Conservation (phyloP, 2,329 filamentous ascomycete species). For the Triangularia setosa region DNA sequence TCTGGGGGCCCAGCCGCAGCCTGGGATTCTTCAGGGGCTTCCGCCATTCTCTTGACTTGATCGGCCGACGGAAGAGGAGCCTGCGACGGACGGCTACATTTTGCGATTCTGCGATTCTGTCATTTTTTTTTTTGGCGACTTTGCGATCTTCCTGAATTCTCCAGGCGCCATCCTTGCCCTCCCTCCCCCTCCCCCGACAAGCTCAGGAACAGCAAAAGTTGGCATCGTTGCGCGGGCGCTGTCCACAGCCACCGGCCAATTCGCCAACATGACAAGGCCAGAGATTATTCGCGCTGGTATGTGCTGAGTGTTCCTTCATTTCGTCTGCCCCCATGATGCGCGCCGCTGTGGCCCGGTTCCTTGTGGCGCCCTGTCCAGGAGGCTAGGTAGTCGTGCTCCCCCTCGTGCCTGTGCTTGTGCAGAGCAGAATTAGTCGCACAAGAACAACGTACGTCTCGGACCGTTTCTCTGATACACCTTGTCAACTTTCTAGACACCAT, state of each 20-base stretch:
- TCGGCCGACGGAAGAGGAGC: background rate
- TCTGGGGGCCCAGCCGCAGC: conserved; percentile 14
- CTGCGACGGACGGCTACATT: conserved; percentile 8
- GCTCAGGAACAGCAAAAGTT: conserved; percentile 9
- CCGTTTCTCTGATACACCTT: conserved; percentile 27
- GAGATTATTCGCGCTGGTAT: conserved; percentile 58
- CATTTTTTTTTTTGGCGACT: background rate
- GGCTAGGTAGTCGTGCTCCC: conserved; percentile 5
- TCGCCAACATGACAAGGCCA: conserved; percentile 53
- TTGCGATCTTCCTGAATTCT: background rate
- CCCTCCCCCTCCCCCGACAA: background rate
- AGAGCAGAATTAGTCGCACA: background rate
- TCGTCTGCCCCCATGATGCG: conserved; percentile 22
- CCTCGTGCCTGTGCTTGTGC: background rate
- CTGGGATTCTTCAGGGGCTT: conserved; percentile 16
- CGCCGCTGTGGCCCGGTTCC: conserved; percentile 19
- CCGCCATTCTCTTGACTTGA: background rate
- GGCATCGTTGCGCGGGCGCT: conserved; percentile 18
- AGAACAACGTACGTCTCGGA: background rate
- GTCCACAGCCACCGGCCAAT: conserved; percentile 30
- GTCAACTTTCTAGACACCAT: conserved; percentile 67
- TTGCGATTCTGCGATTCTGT: conserved; percentile 3
- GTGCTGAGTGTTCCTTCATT: conserved; percentile 29
- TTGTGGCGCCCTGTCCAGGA: conserved; percentile 18
- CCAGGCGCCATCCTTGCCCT: background rate